Conservation (phyloP, 371 early-diverging fungal genomes). For the Quaeritorhiza haematococci region DNA sequence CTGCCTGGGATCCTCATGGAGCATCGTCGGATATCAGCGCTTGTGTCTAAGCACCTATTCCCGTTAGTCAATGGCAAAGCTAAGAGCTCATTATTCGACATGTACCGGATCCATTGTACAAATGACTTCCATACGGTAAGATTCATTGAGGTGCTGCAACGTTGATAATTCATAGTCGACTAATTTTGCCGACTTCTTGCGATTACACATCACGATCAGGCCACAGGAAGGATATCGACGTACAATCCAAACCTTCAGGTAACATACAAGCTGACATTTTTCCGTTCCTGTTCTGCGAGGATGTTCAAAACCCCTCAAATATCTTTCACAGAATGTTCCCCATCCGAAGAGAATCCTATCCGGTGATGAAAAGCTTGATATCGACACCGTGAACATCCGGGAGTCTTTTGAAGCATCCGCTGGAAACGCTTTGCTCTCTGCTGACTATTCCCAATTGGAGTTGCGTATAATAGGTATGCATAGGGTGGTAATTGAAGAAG, state of each 20-base stretch:
- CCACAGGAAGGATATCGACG: conserved; percentile 11
- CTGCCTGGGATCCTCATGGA: conserved; percentile 17
- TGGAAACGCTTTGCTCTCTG: conserved; percentile 10
- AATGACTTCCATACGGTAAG: conserved; percentile 12
- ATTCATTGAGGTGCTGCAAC: neutral
- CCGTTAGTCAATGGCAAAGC: conserved; percentile 4
- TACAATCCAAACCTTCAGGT: conserved; percentile 13
- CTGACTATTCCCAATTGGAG: conserved; percentile 18
- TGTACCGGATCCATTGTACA: conserved; percentile 11
- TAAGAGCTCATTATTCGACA: neutral
- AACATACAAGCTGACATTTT: neutral
- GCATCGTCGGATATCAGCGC: conserved; percentile 10
- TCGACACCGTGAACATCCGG: conserved; percentile 11
- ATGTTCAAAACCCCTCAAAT: neutral
- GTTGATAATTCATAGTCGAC: neutral
- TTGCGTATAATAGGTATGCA: conserved; percentile 14
- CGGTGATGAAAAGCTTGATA: neutral
- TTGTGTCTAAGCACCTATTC: conserved; percentile 7
- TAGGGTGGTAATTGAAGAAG: neutral
- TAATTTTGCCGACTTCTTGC: neutral
- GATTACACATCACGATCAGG: neutral
- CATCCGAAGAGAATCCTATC: conserved; percentile 9
- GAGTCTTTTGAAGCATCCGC: conserved; percentile 13
- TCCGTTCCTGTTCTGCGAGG: neutral
- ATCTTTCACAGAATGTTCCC: conserved; percentile 19